phyloP scores from a whole-genome alignment of 75 land plant species.

The Selaginella moellendorffii region DNA sequence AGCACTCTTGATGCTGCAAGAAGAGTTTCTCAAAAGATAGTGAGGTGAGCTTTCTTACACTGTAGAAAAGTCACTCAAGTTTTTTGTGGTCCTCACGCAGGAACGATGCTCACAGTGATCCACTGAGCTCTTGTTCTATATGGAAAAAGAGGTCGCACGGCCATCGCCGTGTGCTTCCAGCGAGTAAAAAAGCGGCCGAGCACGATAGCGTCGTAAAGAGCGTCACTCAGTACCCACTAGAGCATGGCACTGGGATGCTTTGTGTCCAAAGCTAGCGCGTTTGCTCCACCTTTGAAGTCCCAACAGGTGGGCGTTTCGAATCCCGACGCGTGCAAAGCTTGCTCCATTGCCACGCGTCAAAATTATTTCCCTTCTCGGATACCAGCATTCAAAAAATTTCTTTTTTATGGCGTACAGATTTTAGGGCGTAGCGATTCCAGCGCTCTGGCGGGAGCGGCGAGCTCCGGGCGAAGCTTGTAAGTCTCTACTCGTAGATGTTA shows the following conservation, averaged over 20 bases:
- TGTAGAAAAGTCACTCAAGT: slow-evolving; percentile 35
- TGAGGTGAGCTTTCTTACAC: neutral
- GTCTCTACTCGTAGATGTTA: neutral
- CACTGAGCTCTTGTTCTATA: slow-evolving; percentile 38
- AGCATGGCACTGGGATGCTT: slow-evolving; percentile 44
- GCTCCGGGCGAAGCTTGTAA: slow-evolving; percentile 45
- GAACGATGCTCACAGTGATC: too few relatives aligned
- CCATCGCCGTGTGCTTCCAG: neutral
- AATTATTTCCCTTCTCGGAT: too few relatives aligned
- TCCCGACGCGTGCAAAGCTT: too few relatives aligned
- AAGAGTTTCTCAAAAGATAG: slow-evolving; percentile 39
- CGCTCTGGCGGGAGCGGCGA: too few relatives aligned
- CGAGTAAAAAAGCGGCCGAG: slow-evolving; percentile 30
- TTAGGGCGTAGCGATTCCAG: too few relatives aligned
- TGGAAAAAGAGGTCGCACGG: slow-evolving; percentile 19
- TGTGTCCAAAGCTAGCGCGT: too few relatives aligned
- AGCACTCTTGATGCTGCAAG: slow-evolving; percentile 37
- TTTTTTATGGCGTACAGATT: too few relatives aligned
- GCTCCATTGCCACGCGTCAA: too few relatives aligned
- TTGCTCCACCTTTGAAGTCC: too few relatives aligned
- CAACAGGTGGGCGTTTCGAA: too few relatives aligned
- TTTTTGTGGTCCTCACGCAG: slow-evolving; percentile 10
- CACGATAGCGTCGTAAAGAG: slow-evolving; percentile 45
- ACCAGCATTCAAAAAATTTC: too few relatives aligned
- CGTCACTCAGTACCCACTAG: slow-evolving; percentile 64